Evolutionary conservation across 768 basidiomycete genomes (phyloP), one percentile per base, ranked within the genome.

Genomic region (Auriscalpium orientale): DNA sequence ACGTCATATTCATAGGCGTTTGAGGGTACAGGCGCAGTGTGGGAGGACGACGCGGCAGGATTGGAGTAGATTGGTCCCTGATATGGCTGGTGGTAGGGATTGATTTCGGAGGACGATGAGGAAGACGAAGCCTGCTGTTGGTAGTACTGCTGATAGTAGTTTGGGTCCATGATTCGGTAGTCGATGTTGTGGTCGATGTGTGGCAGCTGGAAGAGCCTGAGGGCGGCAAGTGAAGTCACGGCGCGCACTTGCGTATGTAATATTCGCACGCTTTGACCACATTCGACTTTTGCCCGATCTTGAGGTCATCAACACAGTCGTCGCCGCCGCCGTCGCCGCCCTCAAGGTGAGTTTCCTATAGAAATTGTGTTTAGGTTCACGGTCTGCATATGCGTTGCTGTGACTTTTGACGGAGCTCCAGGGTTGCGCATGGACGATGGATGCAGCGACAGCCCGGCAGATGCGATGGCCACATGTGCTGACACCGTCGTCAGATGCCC

Each of bases 1-100:
- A 93, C 90, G 68, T 93, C 91, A 66, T 93, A 93, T 69, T 93
- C 91, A 69, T 92, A 91, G 16, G 91, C 91, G 65, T 93, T 93
- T 15, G 91, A 87, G 38, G 89, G 91, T 10, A 91, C 87, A 8
- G 88, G 89, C 1, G 89, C 87, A 56, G 67, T 80, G 66, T 89
- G 87, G n/a, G 74, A 61, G 3, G 85, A 84, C 10, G 80, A 77
- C 3, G 85, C 82, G 16, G 80, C 72, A 16, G 82, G 76, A 46
- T 83, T 71, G 11, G 88, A 78, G 67, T 79, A 89, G 60, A 84
- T 82, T 21, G 89, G 85, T 13, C 86, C 87, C 66, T 76, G 81
- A 71, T 91, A 90, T 44, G 85, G 83, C 66, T 87, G 88, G 64
- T 88, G 85, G 69, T 91, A 91, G 40, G 87, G 86, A 67, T 91